Evolutionary conservation across 495 filamentous ascomycete species (phyloP).

Genomic region (Talaromyces nanjingensis): DNA sequence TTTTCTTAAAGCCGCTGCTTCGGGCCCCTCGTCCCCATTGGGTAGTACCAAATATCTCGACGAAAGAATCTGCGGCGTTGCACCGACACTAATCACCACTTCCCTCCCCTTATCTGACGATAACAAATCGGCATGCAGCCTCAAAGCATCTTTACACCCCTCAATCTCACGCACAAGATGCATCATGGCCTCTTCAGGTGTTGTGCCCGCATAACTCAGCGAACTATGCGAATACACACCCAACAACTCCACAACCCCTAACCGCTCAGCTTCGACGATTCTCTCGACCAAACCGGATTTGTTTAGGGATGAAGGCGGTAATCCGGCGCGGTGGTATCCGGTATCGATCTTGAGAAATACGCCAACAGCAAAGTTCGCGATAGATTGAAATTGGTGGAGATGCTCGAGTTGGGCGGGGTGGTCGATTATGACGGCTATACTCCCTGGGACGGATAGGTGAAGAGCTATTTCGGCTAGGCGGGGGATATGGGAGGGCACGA

Average conservation of each 20-base stretch:
- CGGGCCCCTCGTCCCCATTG: not conserved
- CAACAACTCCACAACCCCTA: conserved; percentile 37
- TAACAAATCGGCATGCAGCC: conserved; percentile 21
- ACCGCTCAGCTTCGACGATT: conserved; percentile 30
- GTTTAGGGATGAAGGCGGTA: conserved; percentile 42
- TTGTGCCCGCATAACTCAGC: conserved; percentile 55
- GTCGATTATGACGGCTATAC: conserved; percentile 66
- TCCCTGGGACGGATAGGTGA: conserved; percentile 37
- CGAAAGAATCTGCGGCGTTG: conserved; percentile 70
- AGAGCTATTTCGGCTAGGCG: conserved; percentile 49
- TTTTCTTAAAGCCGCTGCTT: conserved; percentile 16
- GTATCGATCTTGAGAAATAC: conserved; percentile 77
- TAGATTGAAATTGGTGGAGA: conserved; percentile 29
- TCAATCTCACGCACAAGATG: conserved; percentile 56
- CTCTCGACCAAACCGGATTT: conserved; percentile 46
- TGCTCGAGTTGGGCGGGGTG: conserved; percentile 53
- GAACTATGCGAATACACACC: conserved; percentile 80
- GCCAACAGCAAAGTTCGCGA: conserved; percentile 35
- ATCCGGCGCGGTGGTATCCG: conserved; percentile 68
- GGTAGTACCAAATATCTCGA: conserved; percentile 33
- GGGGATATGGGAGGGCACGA: conserved; percentile 52
- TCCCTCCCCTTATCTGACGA: conserved; percentile 12
- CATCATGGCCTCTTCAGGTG: conserved; percentile 46
- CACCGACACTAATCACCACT: conserved; percentile 67
- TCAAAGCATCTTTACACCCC: conserved; percentile 44